phyloP scores from a whole-genome alignment of 208 protist genomes.

The Trypanosoma cruzi region DNA sequence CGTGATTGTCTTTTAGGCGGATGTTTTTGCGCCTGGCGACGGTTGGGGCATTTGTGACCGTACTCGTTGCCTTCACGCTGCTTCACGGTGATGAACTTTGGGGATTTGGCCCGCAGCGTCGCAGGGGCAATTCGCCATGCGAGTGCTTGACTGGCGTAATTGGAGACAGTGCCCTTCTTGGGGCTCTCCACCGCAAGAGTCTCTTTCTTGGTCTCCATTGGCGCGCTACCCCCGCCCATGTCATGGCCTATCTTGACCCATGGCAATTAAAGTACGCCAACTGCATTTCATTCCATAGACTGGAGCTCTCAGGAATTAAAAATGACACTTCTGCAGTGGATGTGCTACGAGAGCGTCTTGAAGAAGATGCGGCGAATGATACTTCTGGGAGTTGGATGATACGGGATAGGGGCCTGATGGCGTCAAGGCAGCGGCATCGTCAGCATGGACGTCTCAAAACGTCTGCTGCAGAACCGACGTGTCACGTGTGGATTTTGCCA shows the following conservation, averaged over 20 bases:
- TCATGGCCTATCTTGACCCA: constrained; percentile 3
- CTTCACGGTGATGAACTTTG: not conserved
- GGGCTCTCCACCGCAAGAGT: not conserved
- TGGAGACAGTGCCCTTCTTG: not conserved
- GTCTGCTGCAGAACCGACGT: not conserved
- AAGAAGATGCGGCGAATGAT: not conserved
- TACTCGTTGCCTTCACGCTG: not conserved
- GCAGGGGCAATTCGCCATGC: not conserved
- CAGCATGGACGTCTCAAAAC: not conserved
- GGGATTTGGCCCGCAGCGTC: not conserved
- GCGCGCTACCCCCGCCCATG: not conserved
- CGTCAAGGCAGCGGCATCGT: not conserved
- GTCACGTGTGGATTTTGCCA: constrained; percentile 18
- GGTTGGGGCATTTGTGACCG: not conserved
- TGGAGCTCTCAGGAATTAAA: not conserved
- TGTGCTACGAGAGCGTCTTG: not conserved
- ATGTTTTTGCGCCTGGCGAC: not conserved
- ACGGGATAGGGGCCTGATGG: constrained; percentile 3
- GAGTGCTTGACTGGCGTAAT: constrained; percentile 16
- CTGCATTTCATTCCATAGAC: constrained; percentile 3
- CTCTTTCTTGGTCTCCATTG: constrained; percentile 14
- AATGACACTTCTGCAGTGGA: not conserved
- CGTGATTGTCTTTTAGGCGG: not conserved
- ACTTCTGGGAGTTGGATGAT: not conserved
- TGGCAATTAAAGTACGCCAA: constrained; percentile 15